Percentiles rank a stretch among this genome's conserved stretches.
Evolutionary conservation across 2,329 filamentous ascomycete species (phyloP).

Genomic region (Fusarium napiforme): DNA sequence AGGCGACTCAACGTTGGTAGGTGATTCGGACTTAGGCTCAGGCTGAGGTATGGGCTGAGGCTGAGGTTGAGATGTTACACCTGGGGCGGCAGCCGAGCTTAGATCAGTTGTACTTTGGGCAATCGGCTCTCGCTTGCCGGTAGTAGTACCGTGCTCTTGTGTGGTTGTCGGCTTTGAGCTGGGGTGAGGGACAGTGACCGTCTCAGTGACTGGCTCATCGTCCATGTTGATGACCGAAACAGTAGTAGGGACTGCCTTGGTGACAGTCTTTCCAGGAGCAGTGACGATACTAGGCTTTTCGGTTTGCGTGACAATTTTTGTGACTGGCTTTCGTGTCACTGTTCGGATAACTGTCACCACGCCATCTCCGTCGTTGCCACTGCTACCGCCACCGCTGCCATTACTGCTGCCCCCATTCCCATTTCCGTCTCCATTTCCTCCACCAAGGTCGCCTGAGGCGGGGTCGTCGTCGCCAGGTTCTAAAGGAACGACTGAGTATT

Average conservation of each 20-base stretch:
- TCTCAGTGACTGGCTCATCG: slow-evolving; percentile 37
- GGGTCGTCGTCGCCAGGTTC: slow-evolving; percentile 47
- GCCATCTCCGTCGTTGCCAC: slow-evolving; percentile 29
- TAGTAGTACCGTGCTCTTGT: not conserved
- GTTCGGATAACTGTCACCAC: slow-evolving; percentile 52
- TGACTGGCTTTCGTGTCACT: slow-evolving; percentile 45
- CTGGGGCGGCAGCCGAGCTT: slow-evolving; percentile 19
- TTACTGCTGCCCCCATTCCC: slow-evolving; percentile 20
- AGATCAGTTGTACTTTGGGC: not conserved
- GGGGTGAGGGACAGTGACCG: slow-evolving; percentile 42
- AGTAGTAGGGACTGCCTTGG: slow-evolving; percentile 46
- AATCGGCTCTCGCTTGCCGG: not conserved
- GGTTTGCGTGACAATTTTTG: slow-evolving; percentile 44
- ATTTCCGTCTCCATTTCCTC: slow-evolving; percentile 23
- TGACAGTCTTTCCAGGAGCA: slow-evolving; percentile 40
- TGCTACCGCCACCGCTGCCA: slow-evolving; percentile 20
- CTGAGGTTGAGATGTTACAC: slow-evolving; percentile 6
- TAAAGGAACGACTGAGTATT: slow-evolving; percentile 55
- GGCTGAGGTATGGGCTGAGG: slow-evolving; percentile 10
- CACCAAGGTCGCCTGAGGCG: slow-evolving; percentile 34
- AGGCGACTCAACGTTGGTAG: not conserved
- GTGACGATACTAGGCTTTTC: slow-evolving; percentile 45
- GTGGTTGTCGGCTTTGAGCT: slow-evolving; percentile 8
- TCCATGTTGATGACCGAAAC: slow-evolving; percentile 48
- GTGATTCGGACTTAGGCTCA: slow-evolving; percentile 13